These are phyloP conservation scores for Lasiodiplodia hormozganensis DNA, from an alignment of 2,329 filamentous ascomycete species.

Conservation along the genomic window DNA sequence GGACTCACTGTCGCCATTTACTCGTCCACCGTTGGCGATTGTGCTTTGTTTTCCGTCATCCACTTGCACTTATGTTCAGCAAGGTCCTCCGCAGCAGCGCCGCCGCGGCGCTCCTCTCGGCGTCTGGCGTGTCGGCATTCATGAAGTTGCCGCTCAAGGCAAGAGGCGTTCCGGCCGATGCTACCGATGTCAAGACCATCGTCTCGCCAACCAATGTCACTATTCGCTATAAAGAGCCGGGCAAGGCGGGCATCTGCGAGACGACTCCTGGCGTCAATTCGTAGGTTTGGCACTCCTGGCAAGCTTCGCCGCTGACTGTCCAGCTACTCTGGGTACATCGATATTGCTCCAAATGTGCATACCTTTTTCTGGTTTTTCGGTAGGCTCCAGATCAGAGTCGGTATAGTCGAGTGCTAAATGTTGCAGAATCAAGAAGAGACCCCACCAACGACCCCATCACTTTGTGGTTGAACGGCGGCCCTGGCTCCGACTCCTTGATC, in stretches of 20 bases:
- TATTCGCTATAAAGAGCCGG: constrained; percentile 61
- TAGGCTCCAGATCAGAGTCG: background rate
- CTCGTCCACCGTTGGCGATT: background rate
- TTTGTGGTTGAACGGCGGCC: constrained; percentile 62
- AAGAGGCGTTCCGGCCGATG: constrained; percentile 47
- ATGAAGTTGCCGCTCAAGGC: constrained; percentile 25
- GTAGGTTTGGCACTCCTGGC: constrained; percentile 27
- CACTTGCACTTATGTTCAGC: constrained; percentile 15
- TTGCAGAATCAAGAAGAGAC: constrained; percentile 54
- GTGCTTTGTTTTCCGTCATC: background rate
- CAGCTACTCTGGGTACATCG: constrained; percentile 52
- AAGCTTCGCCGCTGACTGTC: background rate
- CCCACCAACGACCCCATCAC: constrained; percentile 57
- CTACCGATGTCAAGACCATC: constrained; percentile 54
- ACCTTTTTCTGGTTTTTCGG: constrained; percentile 58
- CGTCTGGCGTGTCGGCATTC: constrained; percentile 6
- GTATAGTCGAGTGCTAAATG: background rate
- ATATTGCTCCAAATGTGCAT: constrained; percentile 47
- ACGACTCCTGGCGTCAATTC: constrained; percentile 60
- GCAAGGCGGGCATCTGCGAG: constrained; percentile 56
- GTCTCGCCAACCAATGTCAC: constrained; percentile 53
- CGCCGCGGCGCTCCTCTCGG: constrained; percentile 9
- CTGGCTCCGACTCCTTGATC: constrained; percentile 61
- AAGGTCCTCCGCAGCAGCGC: background rate
- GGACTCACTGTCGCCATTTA: background rate